These are phyloP conservation scores for Ophiostoma triangulosporum DNA, from an alignment of 2,329 filamentous ascomycete genomes.

Conservation along the genomic window DNA sequence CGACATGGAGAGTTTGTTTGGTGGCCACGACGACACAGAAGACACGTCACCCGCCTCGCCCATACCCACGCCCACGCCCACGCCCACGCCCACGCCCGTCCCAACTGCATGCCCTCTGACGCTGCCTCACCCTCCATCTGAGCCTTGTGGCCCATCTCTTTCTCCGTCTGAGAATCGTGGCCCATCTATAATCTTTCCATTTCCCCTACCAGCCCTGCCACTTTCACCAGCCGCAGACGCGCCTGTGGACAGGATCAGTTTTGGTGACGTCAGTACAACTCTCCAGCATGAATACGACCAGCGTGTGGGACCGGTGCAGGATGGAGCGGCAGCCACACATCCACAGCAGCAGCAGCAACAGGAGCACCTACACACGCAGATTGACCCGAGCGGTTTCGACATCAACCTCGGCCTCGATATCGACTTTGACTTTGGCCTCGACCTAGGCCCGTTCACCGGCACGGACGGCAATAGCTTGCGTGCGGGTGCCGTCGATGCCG, in stretches of 20 bases:
- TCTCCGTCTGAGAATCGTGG: no score
- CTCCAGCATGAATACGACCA: background rate
- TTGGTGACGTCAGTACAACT: conserved; percentile 10
- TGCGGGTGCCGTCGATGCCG: background rate
- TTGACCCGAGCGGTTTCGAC: background rate
- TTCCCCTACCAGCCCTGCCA: background rate
- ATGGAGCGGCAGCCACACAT: background rate
- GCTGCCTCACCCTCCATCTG: background rate
- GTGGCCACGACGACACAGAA: background rate
- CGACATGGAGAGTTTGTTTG: conserved; percentile 9
- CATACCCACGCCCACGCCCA: no score
- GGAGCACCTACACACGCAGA: background rate
- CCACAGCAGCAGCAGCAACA: background rate
- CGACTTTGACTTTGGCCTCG: background rate
- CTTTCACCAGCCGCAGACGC: background rate
- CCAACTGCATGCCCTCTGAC: background rate
- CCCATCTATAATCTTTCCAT: background rate
- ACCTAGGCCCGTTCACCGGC: background rate
- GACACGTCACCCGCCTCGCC: background rate
- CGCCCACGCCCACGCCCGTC: background rate
- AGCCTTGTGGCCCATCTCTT: background rate
- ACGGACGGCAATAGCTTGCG: background rate
- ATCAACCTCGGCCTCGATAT: background rate
- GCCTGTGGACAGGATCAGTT: background rate
- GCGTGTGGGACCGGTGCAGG: background rate